Percentiles rank a stretch among this genome's conserved stretches.
phyloP scores from a whole-genome alignment of 2,329 filamentous ascomycete species.

The Lasiodiplodia sp. region DNA sequence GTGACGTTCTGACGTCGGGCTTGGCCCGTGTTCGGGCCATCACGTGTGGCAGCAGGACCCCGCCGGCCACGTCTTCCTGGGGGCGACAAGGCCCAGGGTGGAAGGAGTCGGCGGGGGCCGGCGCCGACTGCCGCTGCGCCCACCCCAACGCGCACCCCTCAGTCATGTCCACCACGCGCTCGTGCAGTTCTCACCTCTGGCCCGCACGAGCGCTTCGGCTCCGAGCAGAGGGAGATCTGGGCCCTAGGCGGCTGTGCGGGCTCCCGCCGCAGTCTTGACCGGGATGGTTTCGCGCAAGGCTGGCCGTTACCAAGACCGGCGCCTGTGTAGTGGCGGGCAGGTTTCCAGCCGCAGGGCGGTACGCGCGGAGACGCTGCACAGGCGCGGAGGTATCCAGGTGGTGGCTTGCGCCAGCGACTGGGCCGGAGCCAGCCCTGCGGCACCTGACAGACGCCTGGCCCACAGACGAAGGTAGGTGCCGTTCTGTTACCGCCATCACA shows the following conservation, averaged over 20 bases:
- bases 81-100: background rate
- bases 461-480: constrained; percentile 6
- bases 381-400: constrained; percentile 14
- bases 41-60: background rate
- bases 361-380: constrained; percentile 3
- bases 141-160: background rate
- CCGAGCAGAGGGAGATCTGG: background rate
- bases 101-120: background rate
- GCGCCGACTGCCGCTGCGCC: constrained; percentile 14
- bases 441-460: constrained; percentile 27
- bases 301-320: background rate
- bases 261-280: background rate
- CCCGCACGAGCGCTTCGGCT: constrained; percentile 25
- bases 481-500: constrained; percentile 11
- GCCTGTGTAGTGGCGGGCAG: constrained; percentile 3
- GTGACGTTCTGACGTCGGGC: constrained; percentile 23
- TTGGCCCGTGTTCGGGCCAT: background rate
- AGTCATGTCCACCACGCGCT: background rate
- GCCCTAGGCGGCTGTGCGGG: constrained; percentile 8
- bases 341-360: constrained; percentile 13
- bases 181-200: background rate
- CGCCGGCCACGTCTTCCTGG: constrained; percentile 9
- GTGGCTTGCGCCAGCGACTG: constrained; percentile 24
- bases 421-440: constrained; percentile 27
- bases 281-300: background rate